Evolutionary conservation across 179 eudicot genomes (phyloP), one percentile per base, ranked within the genome.

Genomic region (Vitellaria paradoxa): DNA sequence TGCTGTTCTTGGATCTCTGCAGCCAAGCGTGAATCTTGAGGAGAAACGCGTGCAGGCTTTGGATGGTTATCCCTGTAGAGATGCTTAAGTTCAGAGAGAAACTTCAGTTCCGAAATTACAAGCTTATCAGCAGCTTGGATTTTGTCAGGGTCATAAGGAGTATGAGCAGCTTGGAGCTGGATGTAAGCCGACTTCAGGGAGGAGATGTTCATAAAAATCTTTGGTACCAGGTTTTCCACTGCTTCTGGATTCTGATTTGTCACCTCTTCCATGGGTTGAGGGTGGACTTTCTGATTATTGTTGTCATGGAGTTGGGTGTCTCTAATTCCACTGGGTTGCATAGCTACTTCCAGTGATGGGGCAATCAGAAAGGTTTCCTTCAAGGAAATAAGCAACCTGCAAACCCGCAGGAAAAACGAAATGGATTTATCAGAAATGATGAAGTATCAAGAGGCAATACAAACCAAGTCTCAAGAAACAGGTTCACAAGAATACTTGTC

Each of bases 1-100:
- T 91, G 98, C 77, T 93, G 97, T 75, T 94, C 98, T 84, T 93
- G 97, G 79, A 94, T 93, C 77, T 94, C 98, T 20, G 94, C 96
- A 78, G 98, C 98, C 83, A 93, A 85, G 69, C 98, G 88, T 0
- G 98, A 94, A 79, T 93, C 96, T 75, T 94, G 98, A 72, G 96
- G 92, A 78, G 97, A 91, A 24, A 85, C 87, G 72, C 89, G 86
- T 0, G 83, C 82, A 26, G 98, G 94, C 79, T 90, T 90, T 21
- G 97, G 95, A 71, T 90, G 90, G 82, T 90, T 89, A 75, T 93
- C 98, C 72, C 98, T 81, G 83, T 93, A 93, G 68, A 89, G 90
- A 64, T 93, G 97, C 83, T 93, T 93, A n/a, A 94, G 91, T 77
- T 91, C 97, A 9, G 98, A 93, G 64, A 94, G 89, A 81, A 82